A percentile compares a stretch with the other conserved stretches of the same genome.
phyloP scores from a whole-genome alignment of 2,329 filamentous ascomycete species.

The Trichoderma hamatum region DNA sequence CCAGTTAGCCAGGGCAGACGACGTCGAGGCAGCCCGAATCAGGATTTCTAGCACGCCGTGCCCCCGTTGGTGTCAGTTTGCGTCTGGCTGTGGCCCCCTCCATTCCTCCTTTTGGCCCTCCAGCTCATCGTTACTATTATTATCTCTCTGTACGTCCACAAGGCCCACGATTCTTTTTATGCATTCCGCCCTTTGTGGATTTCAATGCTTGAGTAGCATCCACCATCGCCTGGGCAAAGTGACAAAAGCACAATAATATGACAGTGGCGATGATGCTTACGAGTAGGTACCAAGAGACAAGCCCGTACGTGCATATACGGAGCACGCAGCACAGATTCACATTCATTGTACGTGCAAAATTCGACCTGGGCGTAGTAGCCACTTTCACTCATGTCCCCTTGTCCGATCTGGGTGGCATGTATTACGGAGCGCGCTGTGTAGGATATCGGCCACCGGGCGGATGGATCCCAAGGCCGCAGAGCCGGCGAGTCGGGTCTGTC shows the following conservation, averaged over 20 bases:
- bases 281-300: background rate
- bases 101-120: background rate
- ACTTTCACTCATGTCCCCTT: background rate
- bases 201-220: constrained; percentile 1
- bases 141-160: background rate
- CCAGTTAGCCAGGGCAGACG: constrained; percentile 1
- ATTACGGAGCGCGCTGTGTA: background rate
- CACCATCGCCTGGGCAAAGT: background rate
- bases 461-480: constrained; percentile 3
- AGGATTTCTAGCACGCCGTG: background rate
- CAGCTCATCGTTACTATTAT: constrained; percentile 6
- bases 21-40: background rate
- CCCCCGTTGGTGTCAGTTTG: constrained; percentile 5
- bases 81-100: background rate
- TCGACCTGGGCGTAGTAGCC: background rate
- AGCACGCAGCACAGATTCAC: background rate
- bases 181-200: constrained; percentile 2
- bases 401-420: background rate
- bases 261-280: background rate
- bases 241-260: constrained; percentile 3
- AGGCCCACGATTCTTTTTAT: background rate
- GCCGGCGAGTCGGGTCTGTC: background rate
- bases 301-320: background rate
- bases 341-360: background rate
- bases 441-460: background rate